phyloP scores from a whole-genome alignment of 352 stramenopile species.

The Globisporangium echinulatum region DNA sequence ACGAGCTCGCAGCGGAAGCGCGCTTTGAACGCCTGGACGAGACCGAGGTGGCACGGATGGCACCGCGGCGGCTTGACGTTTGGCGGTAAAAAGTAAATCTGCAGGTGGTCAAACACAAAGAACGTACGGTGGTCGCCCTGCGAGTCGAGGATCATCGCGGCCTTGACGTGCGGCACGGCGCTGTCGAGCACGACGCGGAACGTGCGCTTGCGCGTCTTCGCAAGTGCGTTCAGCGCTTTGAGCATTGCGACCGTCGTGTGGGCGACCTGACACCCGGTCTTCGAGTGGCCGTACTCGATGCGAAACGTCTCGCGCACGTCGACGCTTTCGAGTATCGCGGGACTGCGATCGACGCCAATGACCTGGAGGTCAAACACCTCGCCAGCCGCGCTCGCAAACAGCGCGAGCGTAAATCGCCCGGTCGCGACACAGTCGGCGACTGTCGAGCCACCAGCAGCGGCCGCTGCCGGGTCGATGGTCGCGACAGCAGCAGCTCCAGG shows the following conservation, averaged over 20 bases:
- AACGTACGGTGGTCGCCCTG: slow-evolving; percentile 84
- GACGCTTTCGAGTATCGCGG: slow-evolving; percentile 50
- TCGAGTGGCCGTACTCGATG: slow-evolving; percentile 78
- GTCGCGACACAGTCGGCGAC: slow-evolving; percentile 8
- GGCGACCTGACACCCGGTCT: slow-evolving; percentile 74
- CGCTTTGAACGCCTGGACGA: slow-evolving; percentile 79
- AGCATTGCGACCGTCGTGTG: slow-evolving; percentile 76
- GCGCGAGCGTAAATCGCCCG: slow-evolving; percentile 59
- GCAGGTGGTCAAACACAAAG: slow-evolving; percentile 77
- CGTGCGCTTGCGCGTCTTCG: slow-evolving; percentile 62
- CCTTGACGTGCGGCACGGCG: slow-evolving; percentile 78
- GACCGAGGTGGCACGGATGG: slow-evolving; percentile 65
- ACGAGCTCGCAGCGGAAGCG: slow-evolving; percentile 74
- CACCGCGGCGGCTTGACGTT: slow-evolving; percentile 73
- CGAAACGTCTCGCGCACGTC: slow-evolving; percentile 55
- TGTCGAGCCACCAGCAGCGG: not conserved
- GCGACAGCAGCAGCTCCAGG: slow-evolving; percentile 6
- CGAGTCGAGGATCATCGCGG: slow-evolving; percentile 80
- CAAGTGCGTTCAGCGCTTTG: slow-evolving; percentile 69
- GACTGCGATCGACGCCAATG: slow-evolving; percentile 58
- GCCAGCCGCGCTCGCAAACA: slow-evolving; percentile 72
- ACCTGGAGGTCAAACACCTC: slow-evolving; percentile 83
- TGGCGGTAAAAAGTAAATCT: slow-evolving; percentile 75
- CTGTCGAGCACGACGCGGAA: slow-evolving; percentile 81
- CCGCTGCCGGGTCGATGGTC: not conserved